phyloP scores from a whole-genome alignment of 495 filamentous ascomycete species.

The Clavariopsis aquatica region DNA sequence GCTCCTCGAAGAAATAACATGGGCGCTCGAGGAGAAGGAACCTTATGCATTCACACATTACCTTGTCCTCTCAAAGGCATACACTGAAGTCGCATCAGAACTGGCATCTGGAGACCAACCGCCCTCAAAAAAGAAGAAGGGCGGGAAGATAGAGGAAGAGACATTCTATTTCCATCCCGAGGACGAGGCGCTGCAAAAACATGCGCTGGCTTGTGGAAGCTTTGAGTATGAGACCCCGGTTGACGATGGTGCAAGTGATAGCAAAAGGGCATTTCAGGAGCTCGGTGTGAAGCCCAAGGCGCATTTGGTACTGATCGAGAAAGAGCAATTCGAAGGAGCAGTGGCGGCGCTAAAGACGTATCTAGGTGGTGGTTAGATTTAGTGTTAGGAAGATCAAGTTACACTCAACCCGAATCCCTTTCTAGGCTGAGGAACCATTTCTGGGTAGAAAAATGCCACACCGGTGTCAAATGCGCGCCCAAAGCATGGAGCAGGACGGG shows the following conservation, averaged over 20 bases:
- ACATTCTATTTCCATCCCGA: constrained; percentile 94
- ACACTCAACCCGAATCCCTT: too few relatives aligned
- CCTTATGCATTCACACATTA: constrained; percentile 94
- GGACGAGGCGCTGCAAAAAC: constrained; percentile 81
- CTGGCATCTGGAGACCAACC: constrained; percentile 63
- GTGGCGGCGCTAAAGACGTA: constrained; percentile 51
- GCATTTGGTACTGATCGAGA: constrained; percentile 49
- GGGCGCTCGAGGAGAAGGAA: constrained; percentile 86
- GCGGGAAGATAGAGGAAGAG: constrained; percentile 49
- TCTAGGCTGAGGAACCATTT: too few relatives aligned
- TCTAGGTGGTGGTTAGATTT: constrained; percentile 18
- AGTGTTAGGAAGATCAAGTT: too few relatives aligned
- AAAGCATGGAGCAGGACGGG: too few relatives aligned
- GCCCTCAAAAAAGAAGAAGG: constrained; percentile 77
- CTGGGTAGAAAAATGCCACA: too few relatives aligned
- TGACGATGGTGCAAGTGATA: constrained; percentile 78
- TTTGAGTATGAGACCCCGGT: constrained; percentile 76
- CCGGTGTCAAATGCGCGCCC: too few relatives aligned
- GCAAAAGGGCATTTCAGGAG: constrained; percentile 92
- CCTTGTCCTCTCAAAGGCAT: constrained; percentile 84
- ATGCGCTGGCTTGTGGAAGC: constrained; percentile 64
- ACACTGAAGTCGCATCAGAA: constrained; percentile 79
- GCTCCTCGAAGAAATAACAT: constrained; percentile 88
- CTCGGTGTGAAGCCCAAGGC: constrained; percentile 82
- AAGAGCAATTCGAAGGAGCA: constrained; percentile 44